Conservation (phyloP, 768 basidiomycete genomes). For the Neoboletus brunneissimus region DNA sequence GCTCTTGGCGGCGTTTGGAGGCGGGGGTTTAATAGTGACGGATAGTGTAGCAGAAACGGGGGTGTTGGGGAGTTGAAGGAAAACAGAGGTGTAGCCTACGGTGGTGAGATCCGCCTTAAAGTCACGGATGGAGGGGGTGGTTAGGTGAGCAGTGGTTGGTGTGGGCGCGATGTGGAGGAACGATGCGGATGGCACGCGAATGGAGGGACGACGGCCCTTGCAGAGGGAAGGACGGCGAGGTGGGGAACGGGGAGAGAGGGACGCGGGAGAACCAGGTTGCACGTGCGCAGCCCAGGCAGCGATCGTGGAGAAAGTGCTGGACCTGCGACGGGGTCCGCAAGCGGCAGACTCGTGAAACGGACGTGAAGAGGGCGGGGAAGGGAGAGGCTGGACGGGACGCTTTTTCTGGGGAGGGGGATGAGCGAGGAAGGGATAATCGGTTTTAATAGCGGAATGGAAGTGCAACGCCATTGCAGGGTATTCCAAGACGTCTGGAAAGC, state of each 20-base stretch:
- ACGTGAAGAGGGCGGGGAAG: conserved; percentile 12
- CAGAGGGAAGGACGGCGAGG: conserved; percentile 35
- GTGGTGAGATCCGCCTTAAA: conserved; percentile 53
- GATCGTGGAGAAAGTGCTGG: conserved; percentile 50
- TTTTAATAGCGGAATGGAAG: conserved; percentile 11
- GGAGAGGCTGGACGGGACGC: conserved; percentile 33
- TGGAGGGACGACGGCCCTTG: conserved; percentile 33
- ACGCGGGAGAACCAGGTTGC: conserved; percentile 64
- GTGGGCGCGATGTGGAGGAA: conserved; percentile 45
- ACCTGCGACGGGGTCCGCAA: conserved; percentile 29
- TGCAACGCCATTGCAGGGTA: conserved; percentile 12
- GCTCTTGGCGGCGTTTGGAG: conserved; percentile 4
- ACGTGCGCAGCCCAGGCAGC: conserved; percentile 62
- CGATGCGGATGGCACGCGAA: conserved; percentile 42
- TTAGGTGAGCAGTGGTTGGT: conserved; percentile 32
- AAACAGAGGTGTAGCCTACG: conserved; percentile 65
- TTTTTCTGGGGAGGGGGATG: conserved; percentile 40
- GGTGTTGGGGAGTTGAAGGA: conserved; percentile 56
- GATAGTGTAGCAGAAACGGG: conserved; percentile 32
- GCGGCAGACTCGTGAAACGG: background rate
- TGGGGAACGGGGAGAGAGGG: conserved; percentile 40
- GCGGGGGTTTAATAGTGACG: conserved; percentile 7
- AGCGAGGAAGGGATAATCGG: conserved; percentile 42
- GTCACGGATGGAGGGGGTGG: conserved; percentile 45
- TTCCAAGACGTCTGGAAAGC: conserved; percentile 5